Percentiles rank a stretch among this genome's conserved stretches.
phyloP scores from a whole-genome alignment of 768 basidiomycete species.

The Pseudohyphozyma bogoriensis region DNA sequence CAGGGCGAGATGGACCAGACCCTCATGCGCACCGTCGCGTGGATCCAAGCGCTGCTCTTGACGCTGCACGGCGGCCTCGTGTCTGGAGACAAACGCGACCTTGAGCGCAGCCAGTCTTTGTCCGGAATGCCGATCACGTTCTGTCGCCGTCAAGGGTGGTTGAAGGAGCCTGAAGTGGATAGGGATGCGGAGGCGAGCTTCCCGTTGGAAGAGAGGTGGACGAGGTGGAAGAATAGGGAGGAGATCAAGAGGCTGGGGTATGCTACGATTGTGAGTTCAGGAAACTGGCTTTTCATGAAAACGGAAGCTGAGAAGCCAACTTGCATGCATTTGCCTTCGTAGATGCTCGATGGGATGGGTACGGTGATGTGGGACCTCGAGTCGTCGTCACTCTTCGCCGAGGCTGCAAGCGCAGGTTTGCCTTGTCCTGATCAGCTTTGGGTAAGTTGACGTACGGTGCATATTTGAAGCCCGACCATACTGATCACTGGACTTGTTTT shows the following conservation, averaged over 20 bases:
- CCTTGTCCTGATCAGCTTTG: slow-evolving; percentile 22
- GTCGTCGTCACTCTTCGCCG: slow-evolving; percentile 13
- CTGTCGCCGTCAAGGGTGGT: slow-evolving; percentile 20
- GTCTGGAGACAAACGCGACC: slow-evolving; percentile 28
- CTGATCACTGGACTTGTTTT: too few species aligned
- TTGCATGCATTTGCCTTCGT: background rate
- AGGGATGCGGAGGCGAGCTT: background rate
- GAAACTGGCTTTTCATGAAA: background rate
- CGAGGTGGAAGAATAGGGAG: slow-evolving; percentile 24
- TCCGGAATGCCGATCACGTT: slow-evolving; percentile 23
- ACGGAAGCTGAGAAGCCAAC: background rate
- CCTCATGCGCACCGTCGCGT: slow-evolving; percentile 23
- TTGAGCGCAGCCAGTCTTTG: slow-evolving; percentile 23
- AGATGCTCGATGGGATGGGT: slow-evolving; percentile 20
- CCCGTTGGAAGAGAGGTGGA: slow-evolving; percentile 25
- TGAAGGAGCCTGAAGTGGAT: slow-evolving; percentile 15
- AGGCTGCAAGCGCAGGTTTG: slow-evolving; percentile 18
- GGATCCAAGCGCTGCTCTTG: slow-evolving; percentile 21
- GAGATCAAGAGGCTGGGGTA: slow-evolving; percentile 24
- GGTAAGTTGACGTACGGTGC: slow-evolving; percentile 1
- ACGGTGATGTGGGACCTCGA: slow-evolving; percentile 24
- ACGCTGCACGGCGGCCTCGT: slow-evolving; percentile 21
- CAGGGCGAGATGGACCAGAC: slow-evolving; percentile 24
- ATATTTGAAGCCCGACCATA: too few species aligned
- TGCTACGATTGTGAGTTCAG: slow-evolving; percentile 14